Conservation (phyloP, 495 filamentous ascomycete genomes). For the Penicillium parvum region DNA sequence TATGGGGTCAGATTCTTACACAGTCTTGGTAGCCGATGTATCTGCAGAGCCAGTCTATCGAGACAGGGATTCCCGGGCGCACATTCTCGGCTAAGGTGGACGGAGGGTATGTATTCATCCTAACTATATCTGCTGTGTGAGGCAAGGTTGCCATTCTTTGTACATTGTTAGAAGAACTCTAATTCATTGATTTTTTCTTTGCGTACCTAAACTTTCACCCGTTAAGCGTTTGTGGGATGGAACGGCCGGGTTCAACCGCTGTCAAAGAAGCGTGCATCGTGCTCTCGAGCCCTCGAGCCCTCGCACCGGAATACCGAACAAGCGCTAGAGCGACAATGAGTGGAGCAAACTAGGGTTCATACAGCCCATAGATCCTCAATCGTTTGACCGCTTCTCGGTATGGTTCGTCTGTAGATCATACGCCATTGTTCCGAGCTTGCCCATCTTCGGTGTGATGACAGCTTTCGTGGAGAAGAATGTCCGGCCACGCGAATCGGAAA, state of each 20-base stretch:
- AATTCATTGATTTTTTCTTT: neutral
- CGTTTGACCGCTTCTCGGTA: constrained; percentile 11
- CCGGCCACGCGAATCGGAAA: no score
- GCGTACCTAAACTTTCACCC: neutral
- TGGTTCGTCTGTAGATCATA: neutral
- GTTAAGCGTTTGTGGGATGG: constrained; percentile 3
- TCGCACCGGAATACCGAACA: no score
- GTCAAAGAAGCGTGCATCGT: constrained; percentile 7
- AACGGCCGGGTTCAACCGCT: constrained; percentile 4
- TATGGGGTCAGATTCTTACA: no score
- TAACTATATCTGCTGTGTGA: neutral
- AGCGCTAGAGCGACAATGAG: neutral
- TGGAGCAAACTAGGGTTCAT: neutral
- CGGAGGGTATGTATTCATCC: neutral
- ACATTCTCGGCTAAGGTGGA: neutral
- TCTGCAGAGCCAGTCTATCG: neutral
- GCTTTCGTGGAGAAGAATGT: no score
- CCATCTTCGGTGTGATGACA: neutral
- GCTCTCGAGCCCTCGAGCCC: neutral
- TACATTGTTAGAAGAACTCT: neutral
- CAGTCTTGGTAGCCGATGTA: neutral
- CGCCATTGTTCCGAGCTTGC: no score
- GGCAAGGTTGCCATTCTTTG: neutral
- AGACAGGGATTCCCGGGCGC: neutral
- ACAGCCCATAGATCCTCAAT: neutral